These are phyloP conservation scores for Rhodamnia rubescens DNA, from an alignment of 345 rosid species.

Conservation along the genomic window DNA sequence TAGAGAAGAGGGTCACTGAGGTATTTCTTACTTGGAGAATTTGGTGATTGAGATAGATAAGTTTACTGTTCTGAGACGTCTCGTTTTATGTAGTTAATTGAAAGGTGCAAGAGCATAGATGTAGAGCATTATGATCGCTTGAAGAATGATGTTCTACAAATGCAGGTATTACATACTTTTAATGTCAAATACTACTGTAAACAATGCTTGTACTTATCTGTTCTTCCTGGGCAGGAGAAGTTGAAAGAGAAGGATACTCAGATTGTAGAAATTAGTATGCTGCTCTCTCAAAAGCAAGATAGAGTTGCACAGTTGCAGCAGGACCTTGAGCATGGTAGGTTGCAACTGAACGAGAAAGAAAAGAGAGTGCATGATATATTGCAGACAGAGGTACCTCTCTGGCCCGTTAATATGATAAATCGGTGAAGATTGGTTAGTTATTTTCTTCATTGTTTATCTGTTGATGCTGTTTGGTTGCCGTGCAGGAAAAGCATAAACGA, in stretches of 20 bases:
- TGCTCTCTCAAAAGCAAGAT: slow-evolving; percentile 43
- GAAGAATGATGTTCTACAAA: slow-evolving; percentile 46
- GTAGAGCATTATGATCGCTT: slow-evolving; percentile 65
- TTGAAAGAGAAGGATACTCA: slow-evolving; percentile 54
- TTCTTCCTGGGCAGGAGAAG: slow-evolving; percentile 35
- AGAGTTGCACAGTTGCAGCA: slow-evolving; percentile 51
- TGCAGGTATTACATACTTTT: slow-evolving; percentile 34
- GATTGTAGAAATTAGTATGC: slow-evolving; percentile 38
- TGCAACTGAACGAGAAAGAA: slow-evolving; percentile 55
- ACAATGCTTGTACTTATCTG: slow-evolving; percentile 1
- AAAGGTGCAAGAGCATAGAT: slow-evolving; percentile 54
- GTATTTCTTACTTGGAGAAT: slow-evolving; percentile 15
- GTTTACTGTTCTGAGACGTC: slow-evolving; percentile 5
- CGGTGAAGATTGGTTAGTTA: not conserved
- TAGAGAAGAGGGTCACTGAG: slow-evolving; percentile 68
- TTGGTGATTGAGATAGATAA: not conserved
- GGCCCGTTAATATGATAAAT: not conserved
- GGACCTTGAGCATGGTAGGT: slow-evolving; percentile 51
- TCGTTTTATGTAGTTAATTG: slow-evolving; percentile 44
- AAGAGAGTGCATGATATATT: slow-evolving; percentile 43
- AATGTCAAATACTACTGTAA: not conserved
- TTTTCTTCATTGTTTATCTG: not conserved
- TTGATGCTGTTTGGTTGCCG: not conserved
- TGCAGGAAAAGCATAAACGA: slow-evolving; percentile 47
- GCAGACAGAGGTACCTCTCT: slow-evolving; percentile 50